phyloP scores from a whole-genome alignment of 257 asterid genomes.

The Handroanthus guayacan region DNA sequence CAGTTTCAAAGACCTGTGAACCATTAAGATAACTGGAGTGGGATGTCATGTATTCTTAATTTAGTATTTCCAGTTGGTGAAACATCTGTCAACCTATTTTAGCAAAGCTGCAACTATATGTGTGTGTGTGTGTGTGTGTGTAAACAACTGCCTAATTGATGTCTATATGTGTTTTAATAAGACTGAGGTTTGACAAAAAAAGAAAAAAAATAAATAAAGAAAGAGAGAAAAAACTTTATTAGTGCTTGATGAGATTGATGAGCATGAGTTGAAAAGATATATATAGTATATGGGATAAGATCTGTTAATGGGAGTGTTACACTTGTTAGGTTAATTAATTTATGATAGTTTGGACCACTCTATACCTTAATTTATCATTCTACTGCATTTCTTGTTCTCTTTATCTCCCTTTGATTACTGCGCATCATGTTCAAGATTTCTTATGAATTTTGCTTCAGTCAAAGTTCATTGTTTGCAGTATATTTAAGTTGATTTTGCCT shows the following conservation, averaged over 20 bases:
- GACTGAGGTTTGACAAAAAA: not conserved
- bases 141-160: not conserved
- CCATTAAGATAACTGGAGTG: constrained; percentile 23
- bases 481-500: constrained; percentile 14
- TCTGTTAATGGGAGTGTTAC: constrained; percentile 25
- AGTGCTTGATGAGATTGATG: constrained; percentile 2
- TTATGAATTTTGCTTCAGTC: constrained; percentile 23
- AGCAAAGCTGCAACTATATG: constrained; percentile 7
- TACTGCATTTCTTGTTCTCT: not conserved
- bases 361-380: not conserved
- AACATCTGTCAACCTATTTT: not conserved
- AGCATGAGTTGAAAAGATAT: not conserved
- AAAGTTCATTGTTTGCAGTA: constrained; percentile 16
- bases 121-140: too few relatives aligned
- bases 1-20: constrained; percentile 32
- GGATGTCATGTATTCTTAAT: not conserved
- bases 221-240: not conserved
- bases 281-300: constrained; percentile 4
- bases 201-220: not conserved
- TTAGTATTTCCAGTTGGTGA: not conserved
- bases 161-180: not conserved
- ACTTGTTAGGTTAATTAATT: not conserved
- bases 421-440: constrained; percentile 14
- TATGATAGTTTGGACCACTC: constrained; percentile 42
- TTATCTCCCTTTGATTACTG: constrained; percentile 8